Base-by-base conservation (phyloP, 257 asterid genomes). In the Penstemon barbatus region DNA sequence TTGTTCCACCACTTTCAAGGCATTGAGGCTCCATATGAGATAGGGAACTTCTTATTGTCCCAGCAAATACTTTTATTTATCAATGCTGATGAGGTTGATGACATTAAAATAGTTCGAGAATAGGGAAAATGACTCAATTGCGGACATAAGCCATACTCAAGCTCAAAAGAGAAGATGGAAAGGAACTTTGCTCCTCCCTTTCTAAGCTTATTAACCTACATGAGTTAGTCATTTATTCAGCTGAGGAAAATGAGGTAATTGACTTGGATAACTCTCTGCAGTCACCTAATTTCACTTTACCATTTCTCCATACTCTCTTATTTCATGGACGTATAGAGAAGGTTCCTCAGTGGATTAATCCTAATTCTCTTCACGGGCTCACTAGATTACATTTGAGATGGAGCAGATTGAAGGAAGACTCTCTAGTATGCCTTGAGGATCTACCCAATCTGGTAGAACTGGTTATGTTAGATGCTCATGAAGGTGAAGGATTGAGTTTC, bases 121-220 rank as follows among this genome's bases (percentile, higher is more conserved):
- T 72, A 13, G 72, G 80, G 7, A 70, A 58, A 25, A 48, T 75
- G 37, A 60, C 65, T 4, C 49, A 65, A 43, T 33, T 76, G 37
- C 52, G 63, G 57, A 9, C 1, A 19, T 36, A 70, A 11, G 46
- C 51, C 8, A 41, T 75, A 45, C 53, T 38, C 9, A 70, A 61
- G 6, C 5, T 75, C 1, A 70, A 44, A 59, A 58, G 56, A 37
- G 72, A 65, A 70, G 76, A 75, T 44, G 76, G 80, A 41, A 45
- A 33, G 61, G 75, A 65, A 1, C 72, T 75, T 5, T 70, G 64
- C 13, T 39, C 46, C 40, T 71, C 80, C 5, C 61, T 76, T 0
- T 45, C 57, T n/a, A 76, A 71, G 37, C 70, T 76, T 0, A 61
- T 53, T 5, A 18, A 44, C 46, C 61, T 76, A 3, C 72, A 8